Evolutionary conservation across 768 basidiomycete species (phyloP), one percentile per base, ranked within the genome.

Genomic region (Lactarius vividus): DNA sequence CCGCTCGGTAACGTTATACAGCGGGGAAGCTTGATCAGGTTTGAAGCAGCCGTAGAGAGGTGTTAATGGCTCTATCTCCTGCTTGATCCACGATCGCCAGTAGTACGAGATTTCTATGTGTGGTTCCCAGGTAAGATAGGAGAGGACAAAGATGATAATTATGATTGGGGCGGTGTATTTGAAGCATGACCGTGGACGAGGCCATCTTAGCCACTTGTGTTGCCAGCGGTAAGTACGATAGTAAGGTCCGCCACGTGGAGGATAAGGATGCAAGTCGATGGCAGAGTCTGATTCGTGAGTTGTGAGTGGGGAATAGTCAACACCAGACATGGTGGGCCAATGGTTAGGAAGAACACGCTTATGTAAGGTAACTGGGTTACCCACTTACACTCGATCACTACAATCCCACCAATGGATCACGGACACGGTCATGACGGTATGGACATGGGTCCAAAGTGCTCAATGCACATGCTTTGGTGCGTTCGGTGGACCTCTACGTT

Each of bases 41-140:
- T 87, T 77, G 77, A 94, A 94, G 75, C 95, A 97, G 2, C 89
- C 90, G 1, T 85, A 75, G 18, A 94, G 81, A 0, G 87, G 86
- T 5, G 78, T 77, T 6, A 91, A 74, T 11, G 82, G 76, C n/a
- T 84, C 79, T n/a, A 96, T 84, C 70, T 94, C 89, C 49, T 79
- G 75, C 46, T 82, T 78, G 56, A 95, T 80, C 92, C 95, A 97
- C 46, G 79, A 79, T 31, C 89, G 84, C 37, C 82, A 80, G 77
- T 93, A 95, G 72, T 94, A 85, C 29, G 88, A 80, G 49, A 96
- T 77, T 76, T 97, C 95, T 71, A 97, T 77, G 76, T 97, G 94
- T 3, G 92, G 84, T 76, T 96, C 90, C 76, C 89, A 91, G 18
- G 52, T 63, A 40, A 63, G 40, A 44, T 63, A 46, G 53, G 73